Percentiles rank a stretch among this genome's conserved stretches.
These are phyloP conservation scores for Polytolypa hystricis DNA, from an alignment of 2,329 filamentous ascomycete species.

Conservation along the genomic window DNA sequence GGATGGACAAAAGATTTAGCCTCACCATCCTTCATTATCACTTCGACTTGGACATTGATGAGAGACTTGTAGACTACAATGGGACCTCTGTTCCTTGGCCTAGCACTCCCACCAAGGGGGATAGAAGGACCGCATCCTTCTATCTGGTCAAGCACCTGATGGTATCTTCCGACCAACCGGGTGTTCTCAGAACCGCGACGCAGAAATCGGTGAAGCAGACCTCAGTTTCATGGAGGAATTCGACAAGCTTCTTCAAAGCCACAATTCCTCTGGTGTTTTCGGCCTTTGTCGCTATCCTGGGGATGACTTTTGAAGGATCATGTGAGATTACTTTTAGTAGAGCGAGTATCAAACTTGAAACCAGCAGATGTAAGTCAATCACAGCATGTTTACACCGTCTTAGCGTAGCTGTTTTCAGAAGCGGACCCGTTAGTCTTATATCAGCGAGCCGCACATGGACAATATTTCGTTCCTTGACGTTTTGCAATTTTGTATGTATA, in stretches of 20 bases:
- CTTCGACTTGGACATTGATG: constrained; percentile 2
- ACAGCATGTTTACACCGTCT: no score
- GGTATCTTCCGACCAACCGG: constrained; percentile 2
- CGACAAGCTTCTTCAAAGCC: constrained; percentile 3
- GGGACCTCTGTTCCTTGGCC: constrained; percentile 6
- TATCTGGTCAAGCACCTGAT: constrained; percentile 4
- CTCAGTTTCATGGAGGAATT: constrained; percentile 5
- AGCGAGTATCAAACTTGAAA: no score
- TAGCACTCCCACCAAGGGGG: background rate
- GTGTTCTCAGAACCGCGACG: constrained; percentile 1
- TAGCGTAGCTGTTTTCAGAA: no score
- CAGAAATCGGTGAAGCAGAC: constrained; percentile 1
- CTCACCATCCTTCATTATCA: constrained; percentile 3
- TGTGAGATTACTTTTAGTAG: no score
- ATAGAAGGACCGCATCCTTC: constrained; percentile 1
- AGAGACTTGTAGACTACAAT: constrained; percentile 6
- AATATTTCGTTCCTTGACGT: no score
- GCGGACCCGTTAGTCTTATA: no score
- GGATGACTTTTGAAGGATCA: constrained; percentile 6
- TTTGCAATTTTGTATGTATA: no score
- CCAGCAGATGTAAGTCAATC: no score
- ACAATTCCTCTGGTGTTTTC: constrained; percentile 1
- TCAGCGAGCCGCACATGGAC: no score
- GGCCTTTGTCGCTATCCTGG: constrained; percentile 7
- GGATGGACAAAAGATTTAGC: constrained; percentile 5